Base-by-base conservation (phyloP, 2,329 filamentous ascomycete species). In the Sporothrix humicola region DNA sequence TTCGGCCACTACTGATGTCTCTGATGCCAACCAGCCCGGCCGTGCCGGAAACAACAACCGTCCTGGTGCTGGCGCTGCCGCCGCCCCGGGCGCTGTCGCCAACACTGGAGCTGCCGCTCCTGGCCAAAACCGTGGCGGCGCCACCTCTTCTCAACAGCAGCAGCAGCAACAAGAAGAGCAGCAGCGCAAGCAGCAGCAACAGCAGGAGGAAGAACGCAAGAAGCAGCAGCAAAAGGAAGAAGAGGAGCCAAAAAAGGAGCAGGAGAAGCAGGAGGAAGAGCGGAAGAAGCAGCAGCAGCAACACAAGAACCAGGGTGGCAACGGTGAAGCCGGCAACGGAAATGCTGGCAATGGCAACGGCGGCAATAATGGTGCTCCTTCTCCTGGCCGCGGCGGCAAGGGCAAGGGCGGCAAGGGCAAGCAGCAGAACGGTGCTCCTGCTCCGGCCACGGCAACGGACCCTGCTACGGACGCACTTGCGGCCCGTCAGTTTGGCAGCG, bases 401-500 rank as follows among this genome's bases (percentile, higher is more conserved):
- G 54, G 20, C 54, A 56, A 56, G 54, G 54, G 54, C 9, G 20
- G 54, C 8, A 12, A 20, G 2, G 63, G 63, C 44, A 68, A 68
- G 63, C 20, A 31, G 44, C 42, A 50, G 3, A 15, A 37, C 37
- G 59, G n/a, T 13, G 59, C 31, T 37, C 31, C 4, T 0, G 31
- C 42, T 17, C 10, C 20, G 1, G n/a, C n/a, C 8, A n/a, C 63
- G 3, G 13, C 37, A 1, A 13, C 37, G 31, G 54, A 56, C 8
- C 12, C 61, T 5, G 5, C 61, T 37, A 10, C 61, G 15, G 50
- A 48, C 7, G 59, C 37, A 2, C 20, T 69, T 7, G 65, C 52
- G 65, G 65, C 46, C 7, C 65, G 65, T 20, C 65, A 69, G 46
- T n/a, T 50, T 20, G 65, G 65, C 65, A 23, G 56, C 12, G 48